Percentiles rank a stretch among this genome's conserved stretches.
Conservation (phyloP, 768 basidiomycete genomes). For the Leucosporidium scottii region DNA sequence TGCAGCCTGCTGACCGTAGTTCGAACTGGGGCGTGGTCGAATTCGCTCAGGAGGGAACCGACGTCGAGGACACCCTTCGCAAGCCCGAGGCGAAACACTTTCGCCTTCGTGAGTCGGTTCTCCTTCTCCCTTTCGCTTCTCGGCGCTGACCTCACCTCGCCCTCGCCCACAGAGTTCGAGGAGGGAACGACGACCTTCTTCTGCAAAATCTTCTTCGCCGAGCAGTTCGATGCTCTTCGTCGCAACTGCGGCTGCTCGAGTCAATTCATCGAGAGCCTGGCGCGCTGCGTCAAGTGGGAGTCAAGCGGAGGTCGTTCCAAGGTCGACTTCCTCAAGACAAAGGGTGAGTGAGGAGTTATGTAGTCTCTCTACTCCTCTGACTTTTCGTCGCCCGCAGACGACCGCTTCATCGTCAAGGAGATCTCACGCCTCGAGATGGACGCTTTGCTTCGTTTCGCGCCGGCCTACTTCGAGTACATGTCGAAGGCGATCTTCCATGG, state of each 20-base stretch:
- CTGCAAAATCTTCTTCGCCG: slow-evolving; percentile 88
- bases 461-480: slow-evolving; percentile 97
- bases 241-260: slow-evolving; percentile 88
- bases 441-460: slow-evolving; percentile 93
- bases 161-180: slow-evolving; percentile 7
- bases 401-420: slow-evolving; percentile 97
- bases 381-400: slow-evolving; percentile 53
- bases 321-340: slow-evolving; percentile 90
- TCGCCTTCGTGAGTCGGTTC: slow-evolving; percentile 16
- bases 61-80: slow-evolving; percentile 25
- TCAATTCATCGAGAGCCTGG: slow-evolving; percentile 85
- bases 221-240: slow-evolving; percentile 90
- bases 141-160: neutral
- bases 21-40: slow-evolving; percentile 93
- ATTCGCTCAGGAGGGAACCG: slow-evolving; percentile 51
- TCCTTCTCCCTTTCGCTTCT: neutral
- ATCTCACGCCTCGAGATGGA: slow-evolving; percentile 83
- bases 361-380: neutral
- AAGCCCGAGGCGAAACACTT: slow-evolving; percentile 22
- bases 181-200: slow-evolving; percentile 52
- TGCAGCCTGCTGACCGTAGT: slow-evolving; percentile 68
- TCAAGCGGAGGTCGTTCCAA: slow-evolving; percentile 93
- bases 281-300: slow-evolving; percentile 93
- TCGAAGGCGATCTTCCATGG: slow-evolving; percentile 80
- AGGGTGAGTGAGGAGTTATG: slow-evolving; percentile 52